These are phyloP conservation scores for Cyathus striatus DNA, from an alignment of 768 basidiomycete genomes.

Conservation along the genomic window DNA sequence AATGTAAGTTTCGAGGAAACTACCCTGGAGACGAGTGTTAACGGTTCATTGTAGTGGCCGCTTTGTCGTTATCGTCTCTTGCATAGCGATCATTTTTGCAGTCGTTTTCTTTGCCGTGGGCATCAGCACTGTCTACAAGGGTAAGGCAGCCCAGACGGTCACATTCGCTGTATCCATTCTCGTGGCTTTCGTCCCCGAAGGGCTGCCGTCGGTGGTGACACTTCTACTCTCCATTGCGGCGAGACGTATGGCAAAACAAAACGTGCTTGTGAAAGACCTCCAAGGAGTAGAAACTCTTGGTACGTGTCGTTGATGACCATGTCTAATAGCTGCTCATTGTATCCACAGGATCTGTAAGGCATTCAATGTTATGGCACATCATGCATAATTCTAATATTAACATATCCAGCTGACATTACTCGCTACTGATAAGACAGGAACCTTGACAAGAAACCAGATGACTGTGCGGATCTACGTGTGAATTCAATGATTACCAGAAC, in stretches of 20 bases:
- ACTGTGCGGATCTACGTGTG: conserved; percentile 30
- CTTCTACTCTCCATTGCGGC: conserved; percentile 64
- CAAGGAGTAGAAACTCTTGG: conserved; percentile 70
- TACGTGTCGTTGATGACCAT: conserved; percentile 22
- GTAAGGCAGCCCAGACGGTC: conserved; percentile 53
- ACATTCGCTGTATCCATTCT: conserved; percentile 59
- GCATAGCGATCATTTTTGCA: conserved; percentile 57
- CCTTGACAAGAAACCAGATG: conserved; percentile 69
- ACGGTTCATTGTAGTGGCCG: conserved; percentile 30
- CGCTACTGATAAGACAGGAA: conserved; percentile 72
- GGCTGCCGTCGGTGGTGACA: conserved; percentile 64
- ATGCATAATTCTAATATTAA: too few species aligned
- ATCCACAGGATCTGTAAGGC: conserved; percentile 42
- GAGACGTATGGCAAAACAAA: conserved; percentile 66
- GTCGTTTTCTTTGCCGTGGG: conserved; percentile 63
- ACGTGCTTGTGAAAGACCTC: conserved; percentile 70
- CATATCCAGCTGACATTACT: conserved; percentile 61
- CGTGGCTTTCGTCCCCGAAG: conserved; percentile 59
- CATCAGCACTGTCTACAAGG: conserved; percentile 61
- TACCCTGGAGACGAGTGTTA: conserved; percentile 4
- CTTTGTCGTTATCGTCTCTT: conserved; percentile 60
- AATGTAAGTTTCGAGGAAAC: conserved; percentile 37
- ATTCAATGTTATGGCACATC: too few species aligned
- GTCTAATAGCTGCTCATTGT: conserved; percentile 18
- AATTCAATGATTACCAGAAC: conserved; percentile 1